Evolutionary conservation across 306 rosid species (phyloP), one percentile per base, ranked within the genome.

Genomic region (Inga leiocalycina): DNA sequence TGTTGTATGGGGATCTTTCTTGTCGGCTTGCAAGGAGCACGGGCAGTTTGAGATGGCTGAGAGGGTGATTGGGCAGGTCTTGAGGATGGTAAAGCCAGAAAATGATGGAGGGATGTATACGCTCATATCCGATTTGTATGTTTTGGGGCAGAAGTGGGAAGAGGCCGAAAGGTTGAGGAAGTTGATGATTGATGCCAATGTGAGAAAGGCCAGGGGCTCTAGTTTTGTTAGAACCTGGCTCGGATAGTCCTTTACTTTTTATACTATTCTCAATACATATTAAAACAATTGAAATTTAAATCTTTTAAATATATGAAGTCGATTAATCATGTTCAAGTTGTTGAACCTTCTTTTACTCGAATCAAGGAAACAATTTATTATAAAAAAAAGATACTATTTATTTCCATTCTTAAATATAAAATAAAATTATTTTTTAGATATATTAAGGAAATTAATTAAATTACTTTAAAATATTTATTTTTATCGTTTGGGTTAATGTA

Each of bases 1-100:
- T 71, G 86, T 84, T 39, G 79, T 90, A 3, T 89, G 91, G 89
- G 80, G 85, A 80, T 84, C 93, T 3, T 86, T 88, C 84, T 81
- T 90, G 78, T 86, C 87, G 0, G 92, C 93, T 80, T 93, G 94
- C 78, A 89, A 88, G 91, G 89, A 88, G 75, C 90, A 87, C 44
- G 77, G 54, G 82, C 88, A 77, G 78, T 90, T 89, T 68, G 91
- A 79, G 88, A 86, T 88, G 88, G 92, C 91, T 20, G 87, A 91
- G 82, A 90, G 83, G 73, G 92, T 90, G 77, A 85, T 88, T 80
- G 83, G 81, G 83, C 74, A 78, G 82, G 87, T 83, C 3, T 67
- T 88, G 88, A 74, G 16, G 72, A 84, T 74, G 77, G 85, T 81
- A 44, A 90, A 75, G 46, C 92, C 88, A 0, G 89, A 89, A 69